Base-by-base conservation (phyloP, 768 basidiomycete species). In the Leccinum aurantiacum region DNA sequence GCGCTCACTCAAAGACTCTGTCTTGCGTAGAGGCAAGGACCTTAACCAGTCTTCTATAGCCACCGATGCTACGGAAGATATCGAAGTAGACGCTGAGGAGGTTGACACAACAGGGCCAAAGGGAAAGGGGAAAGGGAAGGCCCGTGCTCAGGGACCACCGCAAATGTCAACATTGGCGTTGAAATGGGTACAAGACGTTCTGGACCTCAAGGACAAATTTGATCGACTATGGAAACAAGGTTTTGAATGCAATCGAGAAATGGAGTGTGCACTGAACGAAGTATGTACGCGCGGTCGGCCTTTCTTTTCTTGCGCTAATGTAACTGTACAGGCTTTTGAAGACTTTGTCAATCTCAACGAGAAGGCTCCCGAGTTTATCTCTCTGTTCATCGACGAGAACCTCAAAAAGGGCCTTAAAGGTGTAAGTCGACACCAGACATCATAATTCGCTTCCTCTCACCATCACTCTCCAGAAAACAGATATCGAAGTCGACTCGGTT, bases 361-460 rank as follows among this genome's bases (percentile, higher is more conserved):
- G 38, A 90, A 91, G 66, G 86, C 92, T 17, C 88, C 97, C 7
- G 97, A 99, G 70, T 98, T 87, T 71, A 92, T 98, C 46, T 98
- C 97, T 4, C 76, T 99, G 54, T 99, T 93, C 75, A 95, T 99
- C 60, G 97, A 99, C 68, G 95, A 98, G 60, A 89, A 98, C 71
- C 81, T 99, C 24, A 94, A 89, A 75, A 92, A 94, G 68, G 96
- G 96, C 0, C 80, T 98, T 31, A 97, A 93, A 78, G 93, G 94
- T 58, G 95, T 96, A 73, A 66, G 91, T 78, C 3, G 35, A 24
- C 8, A 25, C 49, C 6, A 8, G 13, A 22, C 31, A 54, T 44
- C n/a, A 17, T 47, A 58, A 19, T 52, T 8, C 0, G 31, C 47
- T 14, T 10, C 22, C 53, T 29, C 37, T 59, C 17, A 63, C 35